Evolutionary conservation across 1,284 basidiomycete species (phyloP).

Genomic region (Serendipita sp.): DNA sequence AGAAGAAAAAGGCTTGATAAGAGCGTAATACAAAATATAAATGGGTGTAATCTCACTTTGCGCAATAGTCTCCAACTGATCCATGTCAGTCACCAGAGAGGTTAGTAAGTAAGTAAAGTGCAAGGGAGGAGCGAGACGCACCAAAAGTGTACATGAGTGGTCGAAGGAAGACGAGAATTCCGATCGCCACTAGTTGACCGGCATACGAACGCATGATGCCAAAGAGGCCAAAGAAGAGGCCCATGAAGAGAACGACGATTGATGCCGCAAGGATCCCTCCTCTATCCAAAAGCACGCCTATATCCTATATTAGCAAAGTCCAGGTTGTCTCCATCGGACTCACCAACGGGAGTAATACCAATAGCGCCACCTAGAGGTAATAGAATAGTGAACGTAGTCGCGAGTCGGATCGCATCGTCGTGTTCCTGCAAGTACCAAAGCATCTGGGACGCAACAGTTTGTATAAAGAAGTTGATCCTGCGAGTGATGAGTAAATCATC

Average conservation of each 20-base stretch:
- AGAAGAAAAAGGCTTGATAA: background rate
- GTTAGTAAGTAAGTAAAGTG: background rate
- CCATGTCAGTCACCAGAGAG: background rate
- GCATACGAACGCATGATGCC: slow-evolving; percentile 17
- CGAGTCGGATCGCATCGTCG: slow-evolving; percentile 18
- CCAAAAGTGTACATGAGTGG: slow-evolving; percentile 25
- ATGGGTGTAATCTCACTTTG: slow-evolving; percentile 11
- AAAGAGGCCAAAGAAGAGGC: slow-evolving; percentile 20
- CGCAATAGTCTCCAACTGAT: slow-evolving; percentile 16
- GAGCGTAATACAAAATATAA: background rate
- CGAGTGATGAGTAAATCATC: background rate
- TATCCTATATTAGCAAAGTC: background rate
- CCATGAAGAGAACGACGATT: slow-evolving; percentile 20
- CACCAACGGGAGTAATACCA: slow-evolving; percentile 14
- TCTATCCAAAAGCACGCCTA: slow-evolving; percentile 20
- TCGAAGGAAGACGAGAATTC: slow-evolving; percentile 21
- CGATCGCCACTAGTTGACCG: slow-evolving; percentile 22
- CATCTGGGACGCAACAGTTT: slow-evolving; percentile 23
- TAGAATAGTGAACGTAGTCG: slow-evolving; percentile 24
- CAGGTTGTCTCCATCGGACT: background rate
- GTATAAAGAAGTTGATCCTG: slow-evolving; percentile 27
- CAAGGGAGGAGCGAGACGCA: slow-evolving; percentile 8
- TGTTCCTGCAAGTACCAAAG: slow-evolving; percentile 20
- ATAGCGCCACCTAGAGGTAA: slow-evolving; percentile 25
- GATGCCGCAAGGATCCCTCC: slow-evolving; percentile 17